A percentile compares a stretch with the other conserved stretches of the same genome.
Evolutionary conservation across 2,329 filamentous ascomycete species (phyloP).

Genomic region (Cladosporium colombiae): DNA sequence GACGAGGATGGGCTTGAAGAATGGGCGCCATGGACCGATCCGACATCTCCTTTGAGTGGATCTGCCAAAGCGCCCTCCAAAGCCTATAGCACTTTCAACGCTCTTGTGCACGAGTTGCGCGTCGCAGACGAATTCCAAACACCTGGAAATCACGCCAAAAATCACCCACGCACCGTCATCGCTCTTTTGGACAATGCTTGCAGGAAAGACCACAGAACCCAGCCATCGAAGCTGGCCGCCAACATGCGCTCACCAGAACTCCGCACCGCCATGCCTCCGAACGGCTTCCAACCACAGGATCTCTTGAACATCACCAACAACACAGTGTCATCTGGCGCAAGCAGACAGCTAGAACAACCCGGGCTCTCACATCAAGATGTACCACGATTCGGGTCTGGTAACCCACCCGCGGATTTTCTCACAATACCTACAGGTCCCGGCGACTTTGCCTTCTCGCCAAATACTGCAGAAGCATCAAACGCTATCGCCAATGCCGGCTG

Average conservation of each 20-base stretch:
- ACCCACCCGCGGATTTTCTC: conserved; percentile 12
- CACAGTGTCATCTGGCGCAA: not conserved
- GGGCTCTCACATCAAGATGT: conserved; percentile 11
- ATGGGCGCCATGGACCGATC: conserved; percentile 70
- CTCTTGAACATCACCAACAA: conserved; percentile 3
- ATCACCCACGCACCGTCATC: conserved; percentile 13
- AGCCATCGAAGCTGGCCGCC: conserved; percentile 33
- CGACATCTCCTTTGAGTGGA: conserved; percentile 21
- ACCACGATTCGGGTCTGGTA: not conserved
- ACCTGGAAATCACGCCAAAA: conserved; percentile 7
- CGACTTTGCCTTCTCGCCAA: conserved; percentile 15
- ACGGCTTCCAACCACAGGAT: conserved; percentile 7
- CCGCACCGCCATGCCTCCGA: not conserved
- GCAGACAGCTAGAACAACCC: not conserved
- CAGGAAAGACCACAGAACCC: conserved; percentile 21
- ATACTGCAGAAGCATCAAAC: conserved; percentile 1
- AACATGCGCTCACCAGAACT: conserved; percentile 21
- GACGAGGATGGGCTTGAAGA: conserved; percentile 70
- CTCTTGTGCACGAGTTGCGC: conserved; percentile 40
- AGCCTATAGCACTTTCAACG: conserved; percentile 55
- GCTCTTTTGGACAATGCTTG: conserved; percentile 27
- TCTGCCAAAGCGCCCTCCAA: conserved; percentile 40
- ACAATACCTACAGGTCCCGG: conserved; percentile 16
- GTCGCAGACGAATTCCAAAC: conserved; percentile 18
- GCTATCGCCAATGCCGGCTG: conserved; percentile 2